phyloP scores from a whole-genome alignment of 495 filamentous ascomycete genomes.

The Penicillium angulare region DNA sequence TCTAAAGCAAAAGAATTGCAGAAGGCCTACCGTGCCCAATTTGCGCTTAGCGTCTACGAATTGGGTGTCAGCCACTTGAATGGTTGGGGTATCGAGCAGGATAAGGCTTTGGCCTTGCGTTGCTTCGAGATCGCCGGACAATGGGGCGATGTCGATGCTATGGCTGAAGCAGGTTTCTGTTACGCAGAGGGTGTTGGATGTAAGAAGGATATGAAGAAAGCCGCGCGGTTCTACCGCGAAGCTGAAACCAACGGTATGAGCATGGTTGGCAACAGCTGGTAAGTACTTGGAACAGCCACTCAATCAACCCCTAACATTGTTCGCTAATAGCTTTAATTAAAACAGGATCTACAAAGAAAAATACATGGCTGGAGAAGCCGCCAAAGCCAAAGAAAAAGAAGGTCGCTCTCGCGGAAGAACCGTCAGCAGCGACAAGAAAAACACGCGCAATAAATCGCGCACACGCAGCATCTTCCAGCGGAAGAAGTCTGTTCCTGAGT shows the following conservation, averaged over 20 bases:
- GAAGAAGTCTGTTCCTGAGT: constrained; percentile 51
- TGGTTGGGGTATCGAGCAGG: constrained; percentile 93
- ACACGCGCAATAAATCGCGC: constrained; percentile 57
- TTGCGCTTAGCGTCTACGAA: constrained; percentile 93
- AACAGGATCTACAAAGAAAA: constrained; percentile 91
- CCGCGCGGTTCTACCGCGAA: constrained; percentile 83
- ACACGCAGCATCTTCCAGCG: constrained; percentile 66
- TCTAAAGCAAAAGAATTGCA: constrained; percentile 62
- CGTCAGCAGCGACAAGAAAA: constrained; percentile 53
- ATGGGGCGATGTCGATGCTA: constrained; percentile 96
- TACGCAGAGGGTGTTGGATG: constrained; percentile 82
- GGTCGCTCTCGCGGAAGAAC: constrained; percentile 36
- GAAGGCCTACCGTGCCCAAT: constrained; percentile 83
- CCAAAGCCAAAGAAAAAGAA: background rate
- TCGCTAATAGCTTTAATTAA: constrained; percentile 12
- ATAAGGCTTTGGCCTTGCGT: constrained; percentile 80
- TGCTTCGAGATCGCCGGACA: constrained; percentile 96
- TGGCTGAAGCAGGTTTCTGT: constrained; percentile 85
- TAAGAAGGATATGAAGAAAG: constrained; percentile 95
- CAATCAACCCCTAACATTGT: background rate
- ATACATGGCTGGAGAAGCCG: constrained; percentile 75
- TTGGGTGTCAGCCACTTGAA: constrained; percentile 96
- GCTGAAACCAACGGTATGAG: constrained; percentile 91
- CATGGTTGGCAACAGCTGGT: constrained; percentile 99
- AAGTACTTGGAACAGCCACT: constrained; percentile 35